These are phyloP conservation scores for Phycomyces nitens DNA, from an alignment of 192 early-diverging fungal species.

Conservation along the genomic window DNA sequence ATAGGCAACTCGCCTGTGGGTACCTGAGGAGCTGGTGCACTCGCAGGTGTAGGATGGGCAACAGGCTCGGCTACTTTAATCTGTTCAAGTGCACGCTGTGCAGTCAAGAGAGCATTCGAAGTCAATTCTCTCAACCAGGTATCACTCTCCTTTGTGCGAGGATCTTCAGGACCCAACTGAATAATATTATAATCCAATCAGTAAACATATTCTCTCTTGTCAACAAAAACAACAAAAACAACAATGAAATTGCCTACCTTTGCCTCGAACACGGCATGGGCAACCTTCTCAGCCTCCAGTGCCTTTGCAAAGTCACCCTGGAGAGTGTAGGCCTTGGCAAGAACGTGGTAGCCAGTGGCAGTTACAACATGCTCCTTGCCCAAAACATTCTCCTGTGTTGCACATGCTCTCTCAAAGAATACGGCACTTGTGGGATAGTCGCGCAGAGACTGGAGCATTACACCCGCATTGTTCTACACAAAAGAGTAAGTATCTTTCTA, in stretches of 20 bases:
- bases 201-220: too few species aligned
- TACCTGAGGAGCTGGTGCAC: slow-evolving; percentile 15
- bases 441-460: slow-evolving; percentile 70
- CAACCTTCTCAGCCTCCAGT: slow-evolving; percentile 64
- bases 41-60: not conserved
- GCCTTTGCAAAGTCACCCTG: slow-evolving; percentile 73
- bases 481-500: not conserved
- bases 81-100: slow-evolving; percentile 21
- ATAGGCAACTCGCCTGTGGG: slow-evolving; percentile 70
- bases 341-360: slow-evolving; percentile 65
- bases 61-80: slow-evolving; percentile 2
- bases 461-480: slow-evolving; percentile 59
- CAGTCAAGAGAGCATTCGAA: slow-evolving; percentile 49
- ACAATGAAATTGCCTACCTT: too few species aligned
- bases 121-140: slow-evolving; percentile 67
- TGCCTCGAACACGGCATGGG: slow-evolving; percentile 57
- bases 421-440: slow-evolving; percentile 54
- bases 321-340: slow-evolving; percentile 73
- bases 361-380: slow-evolving; percentile 70
- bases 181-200: too few species aligned
- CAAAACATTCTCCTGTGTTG: slow-evolving; percentile 61
- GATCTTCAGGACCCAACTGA: slow-evolving; percentile 68
- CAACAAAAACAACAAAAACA: too few species aligned
- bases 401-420: slow-evolving; percentile 71
- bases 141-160: slow-evolving; percentile 66